These are phyloP conservation scores for Cytospora mali DNA, from an alignment of 2,329 filamentous ascomycete genomes.

Conservation along the genomic window DNA sequence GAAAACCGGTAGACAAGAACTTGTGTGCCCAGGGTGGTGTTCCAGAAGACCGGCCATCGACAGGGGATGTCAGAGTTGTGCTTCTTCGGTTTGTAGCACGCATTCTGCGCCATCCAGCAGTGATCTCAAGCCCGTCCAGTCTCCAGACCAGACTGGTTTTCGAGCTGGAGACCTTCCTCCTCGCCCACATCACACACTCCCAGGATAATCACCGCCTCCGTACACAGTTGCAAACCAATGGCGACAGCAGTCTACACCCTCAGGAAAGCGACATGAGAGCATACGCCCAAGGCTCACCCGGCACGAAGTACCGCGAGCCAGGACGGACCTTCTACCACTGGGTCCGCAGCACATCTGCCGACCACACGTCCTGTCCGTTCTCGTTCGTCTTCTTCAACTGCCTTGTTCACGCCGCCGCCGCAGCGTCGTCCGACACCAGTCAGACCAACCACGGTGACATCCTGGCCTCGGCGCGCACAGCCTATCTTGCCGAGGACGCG, in stretches of 20 bases:
- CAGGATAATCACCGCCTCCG: neutral
- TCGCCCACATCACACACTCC: neutral
- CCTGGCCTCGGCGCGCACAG: neutral
- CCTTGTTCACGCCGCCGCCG: neutral
- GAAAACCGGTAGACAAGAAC: neutral
- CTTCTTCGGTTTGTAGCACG: neutral
- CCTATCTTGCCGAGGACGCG: neutral
- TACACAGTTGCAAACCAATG: neutral
- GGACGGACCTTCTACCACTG: constrained; percentile 18
- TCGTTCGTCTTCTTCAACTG: constrained; percentile 27
- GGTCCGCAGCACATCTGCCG: constrained; percentile 22
- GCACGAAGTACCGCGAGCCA: neutral
- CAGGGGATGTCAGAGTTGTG: neutral
- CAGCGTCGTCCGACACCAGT: neutral
- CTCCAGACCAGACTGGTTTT: neutral
- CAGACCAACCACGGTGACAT: neutral
- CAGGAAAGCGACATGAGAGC: neutral
- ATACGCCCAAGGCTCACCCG: neutral
- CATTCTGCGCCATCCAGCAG: neutral
- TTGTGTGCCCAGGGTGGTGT: too few species aligned
- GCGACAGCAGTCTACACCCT: neutral
- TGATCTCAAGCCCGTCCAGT: neutral
- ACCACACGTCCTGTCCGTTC: constrained; percentile 25
- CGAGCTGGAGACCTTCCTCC: neutral
- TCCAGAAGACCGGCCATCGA: neutral